Evolutionary conservation across 768 basidiomycete species (phyloP).

Genomic region (Sarcomyxa edulis): DNA sequence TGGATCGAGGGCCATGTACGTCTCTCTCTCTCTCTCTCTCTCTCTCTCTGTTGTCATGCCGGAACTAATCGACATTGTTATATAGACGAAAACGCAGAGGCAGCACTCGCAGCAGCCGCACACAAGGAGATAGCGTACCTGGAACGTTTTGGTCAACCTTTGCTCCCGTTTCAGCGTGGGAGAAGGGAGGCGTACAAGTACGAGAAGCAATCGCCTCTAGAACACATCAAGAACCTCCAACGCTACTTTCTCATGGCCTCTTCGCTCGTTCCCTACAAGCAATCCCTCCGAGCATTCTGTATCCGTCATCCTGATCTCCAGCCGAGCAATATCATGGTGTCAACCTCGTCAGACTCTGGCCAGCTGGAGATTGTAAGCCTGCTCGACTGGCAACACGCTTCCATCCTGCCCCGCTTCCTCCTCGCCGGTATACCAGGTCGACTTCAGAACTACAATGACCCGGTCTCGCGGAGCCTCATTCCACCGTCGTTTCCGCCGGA

Average conservation of each 20-base stretch:
- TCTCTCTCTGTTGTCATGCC: conserved; percentile 9
- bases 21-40: conserved; percentile 24
- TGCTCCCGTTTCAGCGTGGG: conserved; percentile 33
- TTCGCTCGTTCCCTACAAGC: conserved; percentile 37
- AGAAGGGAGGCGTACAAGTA: conserved; percentile 42
- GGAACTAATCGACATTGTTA: conserved; percentile 24
- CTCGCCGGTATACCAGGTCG: conserved; percentile 35
- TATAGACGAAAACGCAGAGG: conserved; percentile 39
- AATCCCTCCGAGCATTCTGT: conserved; percentile 33
- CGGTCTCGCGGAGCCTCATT: conserved; percentile 28
- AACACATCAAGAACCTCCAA: conserved; percentile 43
- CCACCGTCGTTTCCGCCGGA: conserved; percentile 40
- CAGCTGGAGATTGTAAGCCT: conserved; percentile 31
- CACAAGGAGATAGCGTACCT: conserved; percentile 46
- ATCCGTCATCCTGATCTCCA: conserved; percentile 53
- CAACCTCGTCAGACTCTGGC: conserved; percentile 36
- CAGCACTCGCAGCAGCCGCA: conserved; percentile 35
- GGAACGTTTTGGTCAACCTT: conserved; percentile 39
- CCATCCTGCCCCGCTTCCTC: conserved; percentile 49
- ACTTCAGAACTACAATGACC: conserved; percentile 44
- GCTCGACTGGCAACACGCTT: conserved; percentile 52
- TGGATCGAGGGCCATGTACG: conserved; percentile 50
- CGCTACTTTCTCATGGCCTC: conserved; percentile 44
- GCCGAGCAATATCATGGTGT: conserved; percentile 43
- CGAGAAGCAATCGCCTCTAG: conserved; percentile 33